Evolutionary conservation across 2,329 filamentous ascomycete species (phyloP).

Genomic region (Chrysoporthe austroafricana): DNA sequence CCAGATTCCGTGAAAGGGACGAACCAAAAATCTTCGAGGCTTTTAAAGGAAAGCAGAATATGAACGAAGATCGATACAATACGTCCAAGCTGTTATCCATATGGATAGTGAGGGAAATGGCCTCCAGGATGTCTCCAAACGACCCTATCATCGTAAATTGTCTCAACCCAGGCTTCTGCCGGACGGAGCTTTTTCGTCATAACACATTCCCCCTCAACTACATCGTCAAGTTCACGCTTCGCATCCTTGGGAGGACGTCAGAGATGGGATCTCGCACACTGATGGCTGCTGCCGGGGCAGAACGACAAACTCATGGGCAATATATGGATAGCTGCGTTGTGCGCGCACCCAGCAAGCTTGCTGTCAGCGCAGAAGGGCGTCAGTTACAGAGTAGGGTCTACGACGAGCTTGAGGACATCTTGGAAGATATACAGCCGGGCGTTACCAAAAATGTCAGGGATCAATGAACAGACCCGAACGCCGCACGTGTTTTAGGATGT

Average conservation of each 20-base stretch:
- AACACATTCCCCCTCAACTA: slow-evolving; percentile 14
- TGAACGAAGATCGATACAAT: slow-evolving; percentile 40
- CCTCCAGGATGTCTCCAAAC: slow-evolving; percentile 32
- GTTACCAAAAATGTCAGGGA: slow-evolving; percentile 37
- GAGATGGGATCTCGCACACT: slow-evolving; percentile 47
- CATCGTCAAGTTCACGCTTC: slow-evolving; percentile 5
- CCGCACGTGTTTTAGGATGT: background rate
- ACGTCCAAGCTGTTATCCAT: slow-evolving; percentile 41
- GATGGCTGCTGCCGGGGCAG: slow-evolving; percentile 42
- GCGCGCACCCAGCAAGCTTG: slow-evolving; percentile 35
- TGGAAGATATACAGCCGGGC: slow-evolving; percentile 48
- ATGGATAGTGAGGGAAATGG: slow-evolving; percentile 40
- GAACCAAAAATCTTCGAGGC: slow-evolving; percentile 39
- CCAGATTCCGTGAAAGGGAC: slow-evolving; percentile 40
- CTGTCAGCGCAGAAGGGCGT: slow-evolving; percentile 42
- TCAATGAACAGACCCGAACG: background rate
- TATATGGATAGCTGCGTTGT: slow-evolving; percentile 44
- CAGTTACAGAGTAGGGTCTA: slow-evolving; percentile 43
- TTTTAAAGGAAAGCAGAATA: slow-evolving; percentile 35
- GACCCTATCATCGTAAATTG: slow-evolving; percentile 42
- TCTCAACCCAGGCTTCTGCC: slow-evolving; percentile 46
- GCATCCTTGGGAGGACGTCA: slow-evolving; percentile 39
- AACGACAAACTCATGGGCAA: slow-evolving; percentile 43
- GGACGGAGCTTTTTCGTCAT: slow-evolving; percentile 43
- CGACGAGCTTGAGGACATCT: slow-evolving; percentile 46